phyloP scores from a whole-genome alignment of 2,329 filamentous ascomycete species.

The Zasmidium cellare region DNA sequence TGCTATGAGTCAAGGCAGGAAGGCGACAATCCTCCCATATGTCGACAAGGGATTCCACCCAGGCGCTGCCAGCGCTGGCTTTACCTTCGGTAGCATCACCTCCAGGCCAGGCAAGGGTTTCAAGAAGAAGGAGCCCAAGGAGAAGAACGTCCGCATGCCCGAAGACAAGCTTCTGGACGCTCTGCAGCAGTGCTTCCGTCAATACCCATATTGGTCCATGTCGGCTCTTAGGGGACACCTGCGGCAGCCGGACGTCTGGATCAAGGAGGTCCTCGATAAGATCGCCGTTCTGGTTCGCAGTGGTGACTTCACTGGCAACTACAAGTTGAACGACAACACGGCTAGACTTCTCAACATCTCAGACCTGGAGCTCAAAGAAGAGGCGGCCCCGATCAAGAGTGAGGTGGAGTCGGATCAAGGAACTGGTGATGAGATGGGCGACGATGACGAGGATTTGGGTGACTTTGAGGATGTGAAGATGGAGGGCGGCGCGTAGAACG shows the following conservation, averaged over 20 bases:
- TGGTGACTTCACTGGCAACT: constrained; percentile 82
- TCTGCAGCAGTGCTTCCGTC: constrained; percentile 79
- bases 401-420: constrained; percentile 44
- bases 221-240: constrained; percentile 75
- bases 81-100: constrained; percentile 35
- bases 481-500: neutral
- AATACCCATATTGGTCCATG: constrained; percentile 93
- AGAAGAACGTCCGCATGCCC: constrained; percentile 87
- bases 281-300: constrained; percentile 80
- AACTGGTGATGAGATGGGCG: constrained; percentile 42
- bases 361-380: constrained; percentile 51
- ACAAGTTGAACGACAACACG: constrained; percentile 75
- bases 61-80: constrained; percentile 30
- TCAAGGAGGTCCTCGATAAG: constrained; percentile 80
- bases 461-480: constrained; percentile 43
- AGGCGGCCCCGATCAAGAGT: constrained; percentile 39
- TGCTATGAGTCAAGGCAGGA: constrained; percentile 46
- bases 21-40: constrained; percentile 48
- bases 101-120: constrained; percentile 30
- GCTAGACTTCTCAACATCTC: constrained; percentile 55
- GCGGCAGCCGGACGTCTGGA: constrained; percentile 87
- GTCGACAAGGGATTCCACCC: constrained; percentile 17
- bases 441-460: constrained; percentile 53
- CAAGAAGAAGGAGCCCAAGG: constrained; percentile 53
- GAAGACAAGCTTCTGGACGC: constrained; percentile 84